Base-by-base conservation (phyloP, 306 rosid genomes). In the Glycine soja region DNA sequence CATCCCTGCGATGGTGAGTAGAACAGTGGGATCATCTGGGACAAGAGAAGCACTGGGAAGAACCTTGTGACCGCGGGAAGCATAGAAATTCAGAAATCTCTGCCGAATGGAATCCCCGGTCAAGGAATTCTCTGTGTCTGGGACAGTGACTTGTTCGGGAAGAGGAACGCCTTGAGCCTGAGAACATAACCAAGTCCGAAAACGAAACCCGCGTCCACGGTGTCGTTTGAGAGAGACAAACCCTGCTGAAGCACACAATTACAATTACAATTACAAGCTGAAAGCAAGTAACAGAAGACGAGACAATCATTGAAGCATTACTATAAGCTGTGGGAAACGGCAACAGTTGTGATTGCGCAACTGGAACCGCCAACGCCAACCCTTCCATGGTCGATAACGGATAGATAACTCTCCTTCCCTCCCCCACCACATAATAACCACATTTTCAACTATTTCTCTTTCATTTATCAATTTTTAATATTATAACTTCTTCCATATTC, bases 1-100 rank as follows among this genome's bases (percentile, higher is more conserved):
- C 99, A 95, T 95, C 46, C 99, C 97, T 40, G 98, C 99, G 67
- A 95, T 93, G n/a, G 98, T 95, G 74, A 95, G 87, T 16, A 91
- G 89, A 83, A 93, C 99, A 0, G 99, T 91, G 61, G 99, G 97
- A 70, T 91, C 97, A 82, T 95, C 97, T 9, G 99, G 97, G 61
- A 95, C 94, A 52, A 95, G 89, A 86, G 99, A 95, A 52, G 98
- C 74, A 83, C 99, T 91, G 34, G 97, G 97, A 86, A 95, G 97
- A 72, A 93, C 78, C 79, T 88, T 88, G 88, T 93, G 98, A 74
- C 90, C 93, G 14, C 98, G 91, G 71, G 92, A 86, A 82, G 97
- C 97, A 85, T 89, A 95, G 80, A 93, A 93, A 6, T 52, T 80
- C 7, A 93, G 93, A 82, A 95, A 95, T 34, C 86, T 81, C 36